A percentile compares a stretch with the other conserved stretches of the same genome.
phyloP scores from a whole-genome alignment of 2,329 filamentous ascomycete genomes.

The Lojkania enalia region DNA sequence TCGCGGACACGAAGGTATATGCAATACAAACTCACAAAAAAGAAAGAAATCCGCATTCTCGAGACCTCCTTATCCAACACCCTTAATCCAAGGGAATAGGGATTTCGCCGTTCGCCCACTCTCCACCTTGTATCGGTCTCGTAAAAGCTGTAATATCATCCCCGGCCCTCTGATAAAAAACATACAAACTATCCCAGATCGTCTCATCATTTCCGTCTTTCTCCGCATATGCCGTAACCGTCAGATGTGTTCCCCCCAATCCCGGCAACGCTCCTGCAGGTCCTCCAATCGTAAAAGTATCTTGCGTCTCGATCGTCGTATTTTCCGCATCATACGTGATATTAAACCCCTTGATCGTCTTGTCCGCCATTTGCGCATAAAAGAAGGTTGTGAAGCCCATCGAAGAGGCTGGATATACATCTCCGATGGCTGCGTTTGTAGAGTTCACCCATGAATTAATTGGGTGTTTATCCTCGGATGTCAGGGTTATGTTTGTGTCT shows the following conservation, averaged over 20 bases:
- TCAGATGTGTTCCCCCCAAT: constrained; percentile 47
- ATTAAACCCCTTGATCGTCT: constrained; percentile 46
- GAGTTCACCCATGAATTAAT: constrained; percentile 47
- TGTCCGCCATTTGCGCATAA: constrained; percentile 46
- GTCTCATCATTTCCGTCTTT: constrained; percentile 10
- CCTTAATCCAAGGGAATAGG: too few relatives aligned
- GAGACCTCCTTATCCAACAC: too few relatives aligned
- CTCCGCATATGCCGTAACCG: constrained; percentile 40
- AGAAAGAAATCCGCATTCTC: too few relatives aligned
- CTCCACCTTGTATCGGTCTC: constrained; percentile 25
- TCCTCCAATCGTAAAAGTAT: constrained; percentile 40
- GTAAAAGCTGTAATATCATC: constrained; percentile 39
- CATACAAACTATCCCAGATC: constrained; percentile 35
- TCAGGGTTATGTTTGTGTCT: constrained; percentile 6
- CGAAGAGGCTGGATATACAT: constrained; percentile 45
- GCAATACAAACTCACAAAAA: too few relatives aligned
- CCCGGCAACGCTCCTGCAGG: constrained; percentile 32
- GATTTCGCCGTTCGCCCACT: constrained; percentile 34
- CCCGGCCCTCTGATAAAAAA: constrained; percentile 37
- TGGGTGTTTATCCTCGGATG: constrained; percentile 37
- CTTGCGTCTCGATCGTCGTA: constrained; percentile 33
- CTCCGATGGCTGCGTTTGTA: constrained; percentile 31
- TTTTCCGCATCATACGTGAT: constrained; percentile 46
- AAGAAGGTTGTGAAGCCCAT: constrained; percentile 50
- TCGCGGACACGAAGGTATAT: too few relatives aligned